Evolutionary conservation across 345 rosid species (phyloP).

Genomic region (Corymbia maculata): DNA sequence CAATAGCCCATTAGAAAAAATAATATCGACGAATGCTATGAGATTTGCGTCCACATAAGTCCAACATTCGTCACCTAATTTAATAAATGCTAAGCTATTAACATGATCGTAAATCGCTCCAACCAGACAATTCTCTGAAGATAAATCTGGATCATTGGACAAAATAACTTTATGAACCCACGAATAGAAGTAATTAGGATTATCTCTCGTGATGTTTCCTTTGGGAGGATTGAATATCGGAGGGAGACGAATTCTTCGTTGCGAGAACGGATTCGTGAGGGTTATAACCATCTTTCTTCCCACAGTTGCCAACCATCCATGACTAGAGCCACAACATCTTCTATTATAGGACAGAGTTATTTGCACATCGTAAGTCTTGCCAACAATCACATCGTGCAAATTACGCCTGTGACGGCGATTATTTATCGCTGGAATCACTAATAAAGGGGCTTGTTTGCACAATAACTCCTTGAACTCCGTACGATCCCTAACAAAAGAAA

Average conservation of each 20-base stretch:
- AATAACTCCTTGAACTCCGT: not conserved
- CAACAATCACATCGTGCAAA: not conserved
- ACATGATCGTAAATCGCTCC: not conserved
- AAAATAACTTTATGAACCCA: no score
- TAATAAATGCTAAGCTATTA: not conserved
- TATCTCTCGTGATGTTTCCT: no score
- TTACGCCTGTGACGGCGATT: not conserved
- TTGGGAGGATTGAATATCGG: not conserved
- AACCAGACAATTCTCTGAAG: not conserved
- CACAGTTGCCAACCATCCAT: not conserved
- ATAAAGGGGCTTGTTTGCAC: not conserved
- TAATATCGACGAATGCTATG: no score
- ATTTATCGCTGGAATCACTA: not conserved
- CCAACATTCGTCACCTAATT: no score
- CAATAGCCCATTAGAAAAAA: no score
- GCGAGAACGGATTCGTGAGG: not conserved
- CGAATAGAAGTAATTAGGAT: no score
- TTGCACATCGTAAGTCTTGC: not conserved
- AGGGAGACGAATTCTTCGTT: not conserved
- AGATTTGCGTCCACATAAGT: no score
- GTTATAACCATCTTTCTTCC: not conserved
- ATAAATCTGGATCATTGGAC: not conserved
- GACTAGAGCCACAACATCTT: not conserved
- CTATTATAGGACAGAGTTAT: not conserved
- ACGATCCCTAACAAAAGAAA: not conserved